Conservation (phyloP, 768 basidiomycete species). For the Mycena rosella region DNA sequence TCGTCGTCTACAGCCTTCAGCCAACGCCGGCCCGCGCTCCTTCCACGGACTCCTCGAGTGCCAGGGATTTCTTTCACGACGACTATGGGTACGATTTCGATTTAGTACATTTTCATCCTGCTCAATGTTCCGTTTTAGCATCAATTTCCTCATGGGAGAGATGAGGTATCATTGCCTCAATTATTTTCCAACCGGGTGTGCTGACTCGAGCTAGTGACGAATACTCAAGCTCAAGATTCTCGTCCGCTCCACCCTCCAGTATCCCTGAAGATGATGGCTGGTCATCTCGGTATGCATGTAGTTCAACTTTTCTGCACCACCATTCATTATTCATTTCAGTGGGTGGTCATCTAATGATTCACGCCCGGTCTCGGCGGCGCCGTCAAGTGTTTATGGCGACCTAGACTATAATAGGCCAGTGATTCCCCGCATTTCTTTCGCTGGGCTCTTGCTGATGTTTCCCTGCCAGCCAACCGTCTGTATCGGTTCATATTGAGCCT, state of each 20-base stretch:
- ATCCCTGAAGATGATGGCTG: slow-evolving; percentile 12
- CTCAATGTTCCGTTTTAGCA: slow-evolving; percentile 1
- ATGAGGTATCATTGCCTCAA: not conserved
- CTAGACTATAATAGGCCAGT: slow-evolving; percentile 9
- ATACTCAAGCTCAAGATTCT: slow-evolving; percentile 7
- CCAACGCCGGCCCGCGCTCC: not conserved
- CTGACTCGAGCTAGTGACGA: slow-evolving; percentile 7
- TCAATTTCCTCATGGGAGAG: slow-evolving; percentile 14
- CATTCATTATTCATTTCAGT: slow-evolving; percentile 8
- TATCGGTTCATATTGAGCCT: slow-evolving; percentile 18
- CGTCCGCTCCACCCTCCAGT: slow-evolving; percentile 6
- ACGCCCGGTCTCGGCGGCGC: slow-evolving; percentile 20
- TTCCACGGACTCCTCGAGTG: slow-evolving; percentile 9
- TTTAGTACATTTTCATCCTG: not conserved
- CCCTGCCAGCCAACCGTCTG: not conserved
- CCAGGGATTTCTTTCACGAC: slow-evolving; percentile 4
- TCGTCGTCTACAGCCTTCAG: slow-evolving; percentile 7
- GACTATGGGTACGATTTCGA: slow-evolving; percentile 8
- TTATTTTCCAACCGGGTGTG: not conserved
- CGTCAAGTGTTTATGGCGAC: slow-evolving; percentile 10
- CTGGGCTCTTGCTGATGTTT: slow-evolving; percentile 1
- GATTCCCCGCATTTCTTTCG: slow-evolving; percentile 2
- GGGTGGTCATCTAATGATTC: slow-evolving; percentile 19
- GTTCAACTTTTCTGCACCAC: not conserved
- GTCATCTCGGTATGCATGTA: slow-evolving; percentile 6